Conservation (phyloP, 169 alveolate species). For the Babesia gibsoni region DNA sequence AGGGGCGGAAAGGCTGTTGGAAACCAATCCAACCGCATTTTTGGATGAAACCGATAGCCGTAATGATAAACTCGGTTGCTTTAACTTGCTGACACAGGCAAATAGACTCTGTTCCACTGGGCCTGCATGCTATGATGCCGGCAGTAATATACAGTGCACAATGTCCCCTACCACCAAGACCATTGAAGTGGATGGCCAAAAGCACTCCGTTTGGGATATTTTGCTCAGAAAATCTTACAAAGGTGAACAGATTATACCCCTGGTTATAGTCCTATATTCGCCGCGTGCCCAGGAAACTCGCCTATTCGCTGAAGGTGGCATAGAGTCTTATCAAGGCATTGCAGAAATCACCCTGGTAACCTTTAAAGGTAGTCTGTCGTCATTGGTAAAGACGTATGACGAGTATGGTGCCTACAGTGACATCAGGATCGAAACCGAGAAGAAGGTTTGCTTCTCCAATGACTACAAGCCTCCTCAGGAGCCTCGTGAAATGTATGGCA, state of each 20-base stretch:
- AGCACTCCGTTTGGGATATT: constrained; percentile 33
- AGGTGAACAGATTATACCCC: constrained; percentile 38
- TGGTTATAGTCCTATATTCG: constrained; percentile 58
- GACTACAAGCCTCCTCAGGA: constrained; percentile 49
- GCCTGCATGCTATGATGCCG: constrained; percentile 49
- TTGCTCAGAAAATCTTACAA: background rate
- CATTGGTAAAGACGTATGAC: background rate
- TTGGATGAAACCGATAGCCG: background rate
- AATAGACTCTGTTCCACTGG: constrained; percentile 41
- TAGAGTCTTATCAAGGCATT: constrained; percentile 60
- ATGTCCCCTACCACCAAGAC: constrained; percentile 38
- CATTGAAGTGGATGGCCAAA: constrained; percentile 18
- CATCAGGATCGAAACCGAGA: background rate
- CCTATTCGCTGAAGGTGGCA: constrained; percentile 48
- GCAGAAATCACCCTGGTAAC: constrained; percentile 53
- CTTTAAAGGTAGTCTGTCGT: background rate
- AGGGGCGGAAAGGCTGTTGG: constrained; percentile 15
- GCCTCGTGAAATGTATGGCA: constrained; percentile 63
- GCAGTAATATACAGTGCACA: constrained; percentile 24
- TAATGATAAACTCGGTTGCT: constrained; percentile 12
- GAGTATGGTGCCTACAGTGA: background rate
- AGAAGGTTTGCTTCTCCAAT: constrained; percentile 51
- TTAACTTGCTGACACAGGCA: constrained; percentile 20
- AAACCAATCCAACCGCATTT: background rate
- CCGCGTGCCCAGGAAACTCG: constrained; percentile 60